These are phyloP conservation scores for Bacidia gigantensis DNA, from an alignment of 495 filamentous ascomycete genomes.

Conservation along the genomic window DNA sequence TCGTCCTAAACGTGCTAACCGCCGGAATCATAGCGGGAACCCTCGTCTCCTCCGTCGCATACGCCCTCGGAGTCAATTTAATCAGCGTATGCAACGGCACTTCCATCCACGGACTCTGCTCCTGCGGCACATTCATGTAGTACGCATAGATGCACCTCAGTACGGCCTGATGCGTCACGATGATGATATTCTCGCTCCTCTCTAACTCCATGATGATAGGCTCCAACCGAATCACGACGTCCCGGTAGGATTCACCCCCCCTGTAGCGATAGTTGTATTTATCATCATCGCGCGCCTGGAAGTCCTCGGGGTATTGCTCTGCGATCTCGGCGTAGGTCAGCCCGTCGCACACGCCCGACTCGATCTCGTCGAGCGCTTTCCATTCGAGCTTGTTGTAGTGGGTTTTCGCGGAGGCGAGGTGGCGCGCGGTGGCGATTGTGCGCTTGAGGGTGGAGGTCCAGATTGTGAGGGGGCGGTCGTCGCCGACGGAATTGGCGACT, in stretches of 20 bases:
- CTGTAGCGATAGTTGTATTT: slow-evolving; percentile 99
- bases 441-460: slow-evolving; percentile 94
- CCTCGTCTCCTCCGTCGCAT: slow-evolving; percentile 74
- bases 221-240: slow-evolving; percentile 93
- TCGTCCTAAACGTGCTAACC: slow-evolving; percentile 86
- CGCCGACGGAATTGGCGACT: slow-evolving; percentile 65
- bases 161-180: slow-evolving; percentile 95
- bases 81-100: slow-evolving; percentile 90
- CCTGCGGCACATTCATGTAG: slow-evolving; percentile 92
- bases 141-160: slow-evolving; percentile 95
- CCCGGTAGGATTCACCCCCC: slow-evolving; percentile 90
- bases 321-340: slow-evolving; percentile 92
- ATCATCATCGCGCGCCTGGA: slow-evolving; percentile 84
- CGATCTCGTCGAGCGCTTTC: slow-evolving; percentile 96
- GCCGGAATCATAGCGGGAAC: slow-evolving; percentile 84
- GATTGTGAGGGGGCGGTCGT: slow-evolving; percentile 71
- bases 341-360: slow-evolving; percentile 91
- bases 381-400: slow-evolving; percentile 86
- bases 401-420: slow-evolving; percentile 44
- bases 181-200: slow-evolving; percentile 88
- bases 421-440: slow-evolving; percentile 80
- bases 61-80: slow-evolving; percentile 90
- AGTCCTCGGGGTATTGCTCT: slow-evolving; percentile 82
- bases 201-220: slow-evolving; percentile 99
- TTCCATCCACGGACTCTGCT: slow-evolving; percentile 92